Percentiles rank a stretch among this genome's conserved stretches.
Evolutionary conservation across 129 eudicot species (phyloP).

Genomic region (Helianthus tuberosus): DNA sequence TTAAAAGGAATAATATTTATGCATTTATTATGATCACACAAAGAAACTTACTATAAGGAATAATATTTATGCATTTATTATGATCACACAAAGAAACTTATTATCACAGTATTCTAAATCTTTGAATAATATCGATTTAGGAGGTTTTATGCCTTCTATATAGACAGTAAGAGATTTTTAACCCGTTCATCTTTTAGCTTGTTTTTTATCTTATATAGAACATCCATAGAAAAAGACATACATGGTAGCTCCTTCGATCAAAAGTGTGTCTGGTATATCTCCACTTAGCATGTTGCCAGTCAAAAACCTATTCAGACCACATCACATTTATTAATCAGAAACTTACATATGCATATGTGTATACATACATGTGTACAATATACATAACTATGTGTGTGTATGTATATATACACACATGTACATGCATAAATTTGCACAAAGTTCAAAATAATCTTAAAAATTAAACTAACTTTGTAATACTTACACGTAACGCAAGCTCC

Average conservation of each 20-base stretch:
- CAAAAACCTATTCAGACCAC: conserved; percentile 51
- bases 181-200: background rate
- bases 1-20: background rate
- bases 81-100: background rate
- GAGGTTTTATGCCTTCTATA: background rate
- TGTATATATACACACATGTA: background rate
- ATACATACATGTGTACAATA: background rate
- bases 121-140: background rate
- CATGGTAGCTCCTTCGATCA: conserved; percentile 69
- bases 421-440: background rate
- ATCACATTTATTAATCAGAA: conserved; percentile 11
- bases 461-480: conserved; percentile 22
- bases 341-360: background rate
- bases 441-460: background rate
- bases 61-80: background rate
- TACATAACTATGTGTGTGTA: background rate
- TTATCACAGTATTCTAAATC: background rate
- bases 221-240: conserved; percentile 34
- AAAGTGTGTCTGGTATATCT: conserved; percentile 57
- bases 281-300: conserved; percentile 73
- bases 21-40: background rate
- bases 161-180: background rate
- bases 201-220: background rate
- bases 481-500: conserved; percentile 60
- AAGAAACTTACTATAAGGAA: background rate